phyloP scores from a whole-genome alignment of 2,329 filamentous ascomycete species.

The Fonsecaea pedrosoi region DNA sequence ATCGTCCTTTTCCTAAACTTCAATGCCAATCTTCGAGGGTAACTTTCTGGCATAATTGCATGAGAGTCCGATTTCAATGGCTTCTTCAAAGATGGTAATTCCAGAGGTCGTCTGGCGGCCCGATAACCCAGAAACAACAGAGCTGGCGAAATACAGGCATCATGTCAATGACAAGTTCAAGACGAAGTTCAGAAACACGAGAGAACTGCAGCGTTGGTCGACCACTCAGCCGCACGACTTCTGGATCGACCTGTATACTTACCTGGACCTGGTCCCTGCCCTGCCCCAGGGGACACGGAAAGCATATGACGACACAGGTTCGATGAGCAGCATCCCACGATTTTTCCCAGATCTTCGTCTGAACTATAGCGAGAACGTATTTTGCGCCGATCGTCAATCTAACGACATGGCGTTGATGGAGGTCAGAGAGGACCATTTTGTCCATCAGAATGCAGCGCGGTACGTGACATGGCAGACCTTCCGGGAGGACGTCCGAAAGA shows the following conservation, averaged over 20 bases:
- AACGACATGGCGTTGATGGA: slow-evolving; percentile 48
- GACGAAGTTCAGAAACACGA: slow-evolving; percentile 34
- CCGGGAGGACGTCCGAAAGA: slow-evolving; percentile 47
- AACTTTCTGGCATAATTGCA: no score
- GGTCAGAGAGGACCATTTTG: slow-evolving; percentile 46
- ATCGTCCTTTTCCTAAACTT: no score
- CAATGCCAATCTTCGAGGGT: no score
- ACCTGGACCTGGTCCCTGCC: slow-evolving; percentile 43
- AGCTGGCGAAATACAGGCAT: slow-evolving; percentile 26
- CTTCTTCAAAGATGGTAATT: no score
- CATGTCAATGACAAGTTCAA: slow-evolving; percentile 30
- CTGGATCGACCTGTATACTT: slow-evolving; percentile 51
- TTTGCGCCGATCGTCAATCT: slow-evolving; percentile 44
- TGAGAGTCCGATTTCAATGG: no score
- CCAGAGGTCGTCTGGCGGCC: no score
- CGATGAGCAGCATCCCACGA: slow-evolving; percentile 47
- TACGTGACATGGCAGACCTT: slow-evolving; percentile 48
- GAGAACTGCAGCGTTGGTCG: slow-evolving; percentile 51
- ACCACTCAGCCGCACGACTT: slow-evolving; percentile 50
- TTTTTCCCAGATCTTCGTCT: slow-evolving; percentile 48
- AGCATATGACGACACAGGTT: slow-evolving; percentile 48
- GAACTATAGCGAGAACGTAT: slow-evolving; percentile 51
- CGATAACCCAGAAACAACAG: neutral
- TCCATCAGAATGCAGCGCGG: slow-evolving; percentile 43
- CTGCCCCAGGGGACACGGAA: slow-evolving; percentile 43